phyloP scores from a whole-genome alignment of 2,329 filamentous ascomycete species.

The Cladophialophora psammophila region DNA sequence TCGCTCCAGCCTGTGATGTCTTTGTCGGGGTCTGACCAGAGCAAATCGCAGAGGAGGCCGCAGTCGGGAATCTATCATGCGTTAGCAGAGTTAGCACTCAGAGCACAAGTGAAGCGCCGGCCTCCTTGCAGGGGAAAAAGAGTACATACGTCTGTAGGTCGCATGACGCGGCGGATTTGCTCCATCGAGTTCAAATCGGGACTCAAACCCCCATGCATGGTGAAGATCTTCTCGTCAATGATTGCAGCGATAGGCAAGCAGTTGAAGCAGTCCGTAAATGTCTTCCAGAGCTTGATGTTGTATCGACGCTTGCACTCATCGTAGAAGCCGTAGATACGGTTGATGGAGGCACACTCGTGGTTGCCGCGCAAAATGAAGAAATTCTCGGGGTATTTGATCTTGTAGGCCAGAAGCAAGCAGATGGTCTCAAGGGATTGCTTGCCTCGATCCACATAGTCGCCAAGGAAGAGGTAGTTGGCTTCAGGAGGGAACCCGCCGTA shows the following conservation, averaged over 20 bases:
- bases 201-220: conserved; percentile 97
- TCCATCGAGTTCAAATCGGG: conserved; percentile 99
- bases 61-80: conserved; percentile 89
- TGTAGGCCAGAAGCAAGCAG: conserved; percentile 94
- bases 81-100: conserved; percentile 19
- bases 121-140: neutral
- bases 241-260: conserved; percentile 94
- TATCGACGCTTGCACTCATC: conserved; percentile 96
- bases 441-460: conserved; percentile 97
- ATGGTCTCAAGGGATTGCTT: conserved; percentile 99
- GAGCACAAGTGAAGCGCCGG: neutral
- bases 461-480: conserved; percentile 99
- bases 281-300: conserved; percentile 98
- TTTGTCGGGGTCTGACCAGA: conserved; percentile 99
- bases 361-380: conserved; percentile 95
- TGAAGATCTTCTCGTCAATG: conserved; percentile 98
- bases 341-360: conserved; percentile 96
- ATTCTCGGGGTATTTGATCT: conserved; percentile 99
- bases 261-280: conserved; percentile 96
- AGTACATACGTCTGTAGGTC: conserved; percentile 92
- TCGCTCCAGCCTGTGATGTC: conserved; percentile 99
- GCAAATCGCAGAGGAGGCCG: conserved; percentile 92
- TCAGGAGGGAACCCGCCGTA: conserved; percentile 98
- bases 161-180: conserved; percentile 98
- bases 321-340: conserved; percentile 95